Evolutionary conservation across 345 rosid species (phyloP), one percentile per base, ranked within the genome.

Genomic region (Fremontodendron californicum): DNA sequence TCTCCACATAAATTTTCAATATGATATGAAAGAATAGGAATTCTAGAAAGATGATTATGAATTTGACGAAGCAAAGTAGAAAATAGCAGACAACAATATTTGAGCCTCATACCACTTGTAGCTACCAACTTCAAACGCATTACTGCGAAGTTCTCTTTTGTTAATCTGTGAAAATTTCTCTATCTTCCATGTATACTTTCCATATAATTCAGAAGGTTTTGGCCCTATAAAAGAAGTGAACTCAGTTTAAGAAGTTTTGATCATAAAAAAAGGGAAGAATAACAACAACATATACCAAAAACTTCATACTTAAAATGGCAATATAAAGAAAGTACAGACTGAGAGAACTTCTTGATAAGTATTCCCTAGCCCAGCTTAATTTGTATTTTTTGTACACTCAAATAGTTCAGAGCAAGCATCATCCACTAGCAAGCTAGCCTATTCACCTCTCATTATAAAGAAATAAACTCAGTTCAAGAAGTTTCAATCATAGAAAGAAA

Each of bases 101-200:
- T 51, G 80, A 82, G 33, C 51, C 55, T 8, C 90, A 58, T 90
- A 95, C 97, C 98, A 93, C 86, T 93, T 89, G 88, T 89, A 91
- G 82, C 98, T 94, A 33, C 97, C 99, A 80, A 90, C 96, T 77
- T 89, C 93, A 88, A 95, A 95, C 71, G 86, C 86, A 85, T 65
- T 77, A 64, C 99, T 86, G 76, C 93, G 92, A 67, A 90, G 93
- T 83, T 91, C 98, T 54, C 92, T 83, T 86, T 93, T 90, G 82
- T 84, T 91, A 77, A 86, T 89, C 87, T 93, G 90, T 21, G 98
- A 95, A 83, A 90, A 95, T 19, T 92, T 91, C 58, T 88, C 92
- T 78, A 95, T 95, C 90, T 85, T 90, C 99, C 98, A 95, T n/a
- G 96, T 92, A 81, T 85, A 35, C 77, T 73, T 92, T 83, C 97